phyloP scores from a whole-genome alignment of 2,329 filamentous ascomycete species.

The Cordyceps farinosa region DNA sequence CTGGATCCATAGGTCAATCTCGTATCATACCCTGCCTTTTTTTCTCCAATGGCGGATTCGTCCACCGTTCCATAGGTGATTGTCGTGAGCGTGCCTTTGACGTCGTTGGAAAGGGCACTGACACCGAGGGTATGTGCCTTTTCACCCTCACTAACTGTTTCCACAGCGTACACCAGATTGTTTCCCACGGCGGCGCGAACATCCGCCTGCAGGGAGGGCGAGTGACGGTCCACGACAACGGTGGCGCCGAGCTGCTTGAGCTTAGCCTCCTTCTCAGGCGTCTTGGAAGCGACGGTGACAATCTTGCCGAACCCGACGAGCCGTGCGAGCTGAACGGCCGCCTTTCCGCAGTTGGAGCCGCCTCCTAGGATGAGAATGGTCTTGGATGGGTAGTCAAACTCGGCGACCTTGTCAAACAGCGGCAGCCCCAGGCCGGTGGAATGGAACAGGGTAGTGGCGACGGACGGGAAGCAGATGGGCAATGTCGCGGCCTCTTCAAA shows the following conservation, averaged over 20 bases:
- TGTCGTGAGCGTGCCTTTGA: neutral
- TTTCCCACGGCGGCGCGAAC: neutral
- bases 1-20: neutral
- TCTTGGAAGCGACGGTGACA: neutral
- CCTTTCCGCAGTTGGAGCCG: neutral
- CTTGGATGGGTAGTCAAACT: neutral
- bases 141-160: neutral
- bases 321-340: neutral
- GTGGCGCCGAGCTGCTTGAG: neutral
- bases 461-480: neutral
- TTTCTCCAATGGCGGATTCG: neutral
- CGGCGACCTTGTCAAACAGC: neutral
- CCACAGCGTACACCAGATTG: neutral
- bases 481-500: neutral
- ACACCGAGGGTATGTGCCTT: neutral
- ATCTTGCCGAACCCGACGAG: neutral
- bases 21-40: neutral
- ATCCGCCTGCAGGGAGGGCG: neutral
- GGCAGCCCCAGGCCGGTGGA: neutral
- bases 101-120: neutral
- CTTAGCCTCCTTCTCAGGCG: neutral
- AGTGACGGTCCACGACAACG: neutral
- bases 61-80: neutral
- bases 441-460: neutral
- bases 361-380: neutral